Conservation (phyloP, 768 basidiomycete species). For the Termitomyces sp. region DNA sequence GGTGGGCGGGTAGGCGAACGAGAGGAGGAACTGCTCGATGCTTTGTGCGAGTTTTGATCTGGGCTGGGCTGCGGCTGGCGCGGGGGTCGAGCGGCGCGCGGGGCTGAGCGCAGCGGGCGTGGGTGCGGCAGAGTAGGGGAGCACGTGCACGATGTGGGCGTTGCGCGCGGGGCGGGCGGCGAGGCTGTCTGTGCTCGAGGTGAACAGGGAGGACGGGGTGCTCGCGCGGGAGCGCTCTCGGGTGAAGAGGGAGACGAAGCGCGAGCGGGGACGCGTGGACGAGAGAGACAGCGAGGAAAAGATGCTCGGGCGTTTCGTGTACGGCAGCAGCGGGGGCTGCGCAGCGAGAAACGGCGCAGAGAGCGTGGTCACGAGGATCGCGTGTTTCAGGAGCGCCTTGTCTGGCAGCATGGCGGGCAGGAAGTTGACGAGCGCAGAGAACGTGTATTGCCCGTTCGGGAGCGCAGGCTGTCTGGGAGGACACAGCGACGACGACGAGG, state of each 20-base stretch:
- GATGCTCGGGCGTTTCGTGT: slow-evolving; percentile 1
- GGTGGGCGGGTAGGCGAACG: slow-evolving; percentile 25
- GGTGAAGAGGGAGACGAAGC: slow-evolving; percentile 9
- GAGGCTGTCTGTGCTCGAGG: slow-evolving; percentile 7
- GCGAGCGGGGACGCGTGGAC: not conserved
- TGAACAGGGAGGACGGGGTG: not conserved
- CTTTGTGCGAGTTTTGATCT: slow-evolving; percentile 30
- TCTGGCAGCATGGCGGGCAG: slow-evolving; percentile 32
- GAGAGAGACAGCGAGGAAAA: slow-evolving; percentile 9
- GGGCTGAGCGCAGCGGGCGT: too few species aligned
- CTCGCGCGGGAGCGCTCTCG: not conserved
- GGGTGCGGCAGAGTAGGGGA: slow-evolving; percentile 14
- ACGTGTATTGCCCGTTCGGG: slow-evolving; percentile 16
- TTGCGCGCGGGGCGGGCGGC: not conserved
- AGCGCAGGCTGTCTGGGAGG: not conserved
- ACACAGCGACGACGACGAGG: not conserved
- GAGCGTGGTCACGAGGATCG: slow-evolving; percentile 38
- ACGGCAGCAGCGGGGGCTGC: not conserved
- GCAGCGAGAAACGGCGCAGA: slow-evolving; percentile 28
- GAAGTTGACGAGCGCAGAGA: slow-evolving; percentile 40
- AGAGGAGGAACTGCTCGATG: slow-evolving; percentile 32
- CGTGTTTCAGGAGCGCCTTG: slow-evolving; percentile 35
- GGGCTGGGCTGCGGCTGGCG: not conserved
- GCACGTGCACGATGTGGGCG: slow-evolving; percentile 17
- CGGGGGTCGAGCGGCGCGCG: not conserved